These are phyloP conservation scores for Emmonsia crescens DNA, from an alignment of 2,329 filamentous ascomycete genomes.

Conservation along the genomic window DNA sequence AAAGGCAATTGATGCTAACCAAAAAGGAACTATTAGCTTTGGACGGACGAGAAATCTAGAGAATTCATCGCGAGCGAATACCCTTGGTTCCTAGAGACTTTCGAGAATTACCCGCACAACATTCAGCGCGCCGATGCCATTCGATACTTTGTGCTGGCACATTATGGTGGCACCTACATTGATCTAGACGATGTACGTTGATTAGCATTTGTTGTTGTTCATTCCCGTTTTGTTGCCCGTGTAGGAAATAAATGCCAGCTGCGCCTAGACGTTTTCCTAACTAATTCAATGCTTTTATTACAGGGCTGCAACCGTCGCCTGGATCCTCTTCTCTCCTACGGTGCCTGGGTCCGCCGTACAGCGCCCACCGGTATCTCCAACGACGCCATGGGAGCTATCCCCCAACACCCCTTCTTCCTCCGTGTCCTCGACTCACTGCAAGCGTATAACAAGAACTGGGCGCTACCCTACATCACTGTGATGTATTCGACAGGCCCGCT, in stretches of 20 bases:
- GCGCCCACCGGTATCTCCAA: slow-evolving; percentile 69
- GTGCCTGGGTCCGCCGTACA: slow-evolving; percentile 60
- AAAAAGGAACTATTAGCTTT: slow-evolving; percentile 43
- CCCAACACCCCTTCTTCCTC: slow-evolving; percentile 64
- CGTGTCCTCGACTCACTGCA: slow-evolving; percentile 57
- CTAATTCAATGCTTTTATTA: slow-evolving; percentile 1
- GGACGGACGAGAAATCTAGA: slow-evolving; percentile 60
- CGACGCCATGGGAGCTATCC: slow-evolving; percentile 65
- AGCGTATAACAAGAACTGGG: slow-evolving; percentile 58
- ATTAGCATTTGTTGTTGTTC: not conserved
- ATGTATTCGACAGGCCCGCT: slow-evolving; percentile 70
- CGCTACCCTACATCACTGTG: slow-evolving; percentile 62
- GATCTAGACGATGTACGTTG: slow-evolving; percentile 58
- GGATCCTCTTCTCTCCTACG: slow-evolving; percentile 57
- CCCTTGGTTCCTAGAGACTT: slow-evolving; percentile 66
- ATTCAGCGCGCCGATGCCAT: slow-evolving; percentile 72
- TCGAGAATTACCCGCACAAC: slow-evolving; percentile 60
- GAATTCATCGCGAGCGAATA: slow-evolving; percentile 65
- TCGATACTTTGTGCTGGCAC: slow-evolving; percentile 65
- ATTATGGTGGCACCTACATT: slow-evolving; percentile 72
- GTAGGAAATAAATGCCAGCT: not conserved
- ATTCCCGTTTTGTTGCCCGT: not conserved
- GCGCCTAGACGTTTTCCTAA: not conserved
- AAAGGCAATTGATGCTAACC: not conserved
- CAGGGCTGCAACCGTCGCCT: slow-evolving; percentile 58